Base-by-base conservation (phyloP, 257 asterid species). In the Nicotiana knightiana region DNA sequence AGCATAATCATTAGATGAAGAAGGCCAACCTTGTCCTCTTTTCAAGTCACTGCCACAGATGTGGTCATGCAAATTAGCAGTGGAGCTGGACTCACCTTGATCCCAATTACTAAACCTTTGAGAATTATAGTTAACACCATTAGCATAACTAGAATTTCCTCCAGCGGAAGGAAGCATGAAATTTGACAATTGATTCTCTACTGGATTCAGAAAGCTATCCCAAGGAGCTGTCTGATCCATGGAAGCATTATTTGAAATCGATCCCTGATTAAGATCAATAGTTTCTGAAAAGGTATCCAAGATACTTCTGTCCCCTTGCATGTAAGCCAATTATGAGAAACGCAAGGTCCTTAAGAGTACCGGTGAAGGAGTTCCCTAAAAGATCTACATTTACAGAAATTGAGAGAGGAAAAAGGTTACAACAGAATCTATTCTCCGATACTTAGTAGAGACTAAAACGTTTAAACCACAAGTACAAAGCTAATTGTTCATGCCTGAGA, bases 61-160 rank as follows among this genome's bases (percentile, higher is more conserved):
- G 78, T 78, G 86, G 54, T 88, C 88, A 53, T 84, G 93, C 46
- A 84, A 65, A 85, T 84, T 91, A 80, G 89, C 82, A 67, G 85
- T 67, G 28, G 96, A 93, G 89, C 98, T 95, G 64, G 98, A 93
- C 86, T 92, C 98, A 61, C 98, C 99, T 33, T 68, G 89, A 87
- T 88, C 91, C 97, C 97, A 91, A 66, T 91, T 90, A 83, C 85
- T 82, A 17, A 87, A 85, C 39, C 86, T 86, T 83, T 55, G 91
- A 63, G 80, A 70, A 87, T 70, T 5, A 13, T 12, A 70, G 48
- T 70, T 21, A 43, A 70, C 59, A 21, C 78, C 37, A 70, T 43
- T 70, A 39, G 24, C 81, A 87, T 77, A 64, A 71, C 68, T 85
- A 78, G 53, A 81, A 84, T 76, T 86, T 35, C 84, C 84, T 82